Evolutionary conservation across 1,139 yeast species (phyloP).

Genomic region (Yamadazyma taylorii): DNA sequence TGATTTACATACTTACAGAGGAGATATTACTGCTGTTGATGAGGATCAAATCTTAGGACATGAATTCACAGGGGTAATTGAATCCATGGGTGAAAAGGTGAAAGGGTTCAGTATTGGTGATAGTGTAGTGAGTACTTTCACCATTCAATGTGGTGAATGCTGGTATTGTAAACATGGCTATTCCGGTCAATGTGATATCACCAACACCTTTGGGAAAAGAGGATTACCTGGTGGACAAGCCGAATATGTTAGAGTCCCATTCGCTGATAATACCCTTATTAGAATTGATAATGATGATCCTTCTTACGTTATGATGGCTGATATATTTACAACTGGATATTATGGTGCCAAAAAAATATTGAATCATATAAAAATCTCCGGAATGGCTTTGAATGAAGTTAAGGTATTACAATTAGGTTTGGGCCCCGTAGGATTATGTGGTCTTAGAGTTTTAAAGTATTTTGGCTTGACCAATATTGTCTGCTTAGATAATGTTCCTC

Average conservation of each 20-base stretch:
- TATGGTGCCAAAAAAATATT: slow-evolving; percentile 53
- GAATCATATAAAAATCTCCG: slow-evolving; percentile 34
- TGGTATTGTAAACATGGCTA: slow-evolving; percentile 55
- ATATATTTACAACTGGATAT: slow-evolving; percentile 66
- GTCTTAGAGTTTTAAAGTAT: slow-evolving; percentile 45
- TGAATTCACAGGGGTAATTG: slow-evolving; percentile 48
- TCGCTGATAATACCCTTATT: slow-evolving; percentile 51
- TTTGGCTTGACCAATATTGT: slow-evolving; percentile 48
- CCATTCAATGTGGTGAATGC: slow-evolving; percentile 57
- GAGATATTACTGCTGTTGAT: slow-evolving; percentile 45
- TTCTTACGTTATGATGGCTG: slow-evolving; percentile 60
- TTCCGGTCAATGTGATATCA: slow-evolving; percentile 51
- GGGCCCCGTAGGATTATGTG: slow-evolving; percentile 68
- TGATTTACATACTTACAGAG: slow-evolving; percentile 61
- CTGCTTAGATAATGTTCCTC: slow-evolving; percentile 52
- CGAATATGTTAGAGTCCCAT: slow-evolving; percentile 58
- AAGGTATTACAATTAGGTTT: slow-evolving; percentile 56
- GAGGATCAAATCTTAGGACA: slow-evolving; percentile 50
- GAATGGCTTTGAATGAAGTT: slow-evolving; percentile 29
- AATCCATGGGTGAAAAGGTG: slow-evolving; percentile 35
- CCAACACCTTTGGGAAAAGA: slow-evolving; percentile 55
- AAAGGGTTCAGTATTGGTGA: slow-evolving; percentile 41
- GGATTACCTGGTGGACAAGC: slow-evolving; percentile 63
- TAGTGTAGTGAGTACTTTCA: slow-evolving; percentile 50
- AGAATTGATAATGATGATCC: slow-evolving; percentile 34